phyloP scores from a whole-genome alignment of 306 rosid genomes.

The Aeschynomene evenia region DNA sequence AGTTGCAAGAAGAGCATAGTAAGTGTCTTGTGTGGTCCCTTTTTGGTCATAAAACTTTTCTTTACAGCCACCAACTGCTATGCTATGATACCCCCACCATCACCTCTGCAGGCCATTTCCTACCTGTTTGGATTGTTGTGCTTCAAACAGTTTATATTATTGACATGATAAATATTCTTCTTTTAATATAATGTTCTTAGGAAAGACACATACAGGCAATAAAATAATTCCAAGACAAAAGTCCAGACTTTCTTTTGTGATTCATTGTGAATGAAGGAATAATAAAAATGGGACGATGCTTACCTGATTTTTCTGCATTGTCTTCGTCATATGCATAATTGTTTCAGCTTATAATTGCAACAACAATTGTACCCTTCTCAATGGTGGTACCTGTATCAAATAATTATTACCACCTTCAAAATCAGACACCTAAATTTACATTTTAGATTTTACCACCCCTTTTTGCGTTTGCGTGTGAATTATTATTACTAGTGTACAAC shows the following conservation, averaged over 20 bases:
- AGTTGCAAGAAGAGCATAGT: neutral
- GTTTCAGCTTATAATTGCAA: neutral
- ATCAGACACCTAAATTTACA: neutral
- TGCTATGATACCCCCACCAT: neutral
- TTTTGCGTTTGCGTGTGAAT: no score
- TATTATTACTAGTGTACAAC: no score
- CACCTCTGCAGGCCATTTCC: neutral
- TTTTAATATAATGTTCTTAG: slow-evolving; percentile 21
- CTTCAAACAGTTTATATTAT: slow-evolving; percentile 20
- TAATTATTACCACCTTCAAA: neutral
- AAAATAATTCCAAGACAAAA: slow-evolving; percentile 19
- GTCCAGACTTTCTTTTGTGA: neutral
- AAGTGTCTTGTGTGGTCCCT: slow-evolving; percentile 20
- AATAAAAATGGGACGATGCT: neutral
- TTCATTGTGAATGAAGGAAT: no score
- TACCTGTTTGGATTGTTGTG: slow-evolving; percentile 29
- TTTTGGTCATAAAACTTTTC: neutral
- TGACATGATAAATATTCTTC: slow-evolving; percentile 16
- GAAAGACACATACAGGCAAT: slow-evolving; percentile 25
- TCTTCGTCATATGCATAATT: neutral
- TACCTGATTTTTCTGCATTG: neutral
- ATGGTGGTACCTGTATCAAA: no score
- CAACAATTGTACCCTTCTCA: no score
- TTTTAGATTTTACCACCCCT: no score
- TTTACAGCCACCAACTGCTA: slow-evolving; percentile 1